Base-by-base conservation (phyloP, 306 rosid species). In the Argentina anserina region DNA sequence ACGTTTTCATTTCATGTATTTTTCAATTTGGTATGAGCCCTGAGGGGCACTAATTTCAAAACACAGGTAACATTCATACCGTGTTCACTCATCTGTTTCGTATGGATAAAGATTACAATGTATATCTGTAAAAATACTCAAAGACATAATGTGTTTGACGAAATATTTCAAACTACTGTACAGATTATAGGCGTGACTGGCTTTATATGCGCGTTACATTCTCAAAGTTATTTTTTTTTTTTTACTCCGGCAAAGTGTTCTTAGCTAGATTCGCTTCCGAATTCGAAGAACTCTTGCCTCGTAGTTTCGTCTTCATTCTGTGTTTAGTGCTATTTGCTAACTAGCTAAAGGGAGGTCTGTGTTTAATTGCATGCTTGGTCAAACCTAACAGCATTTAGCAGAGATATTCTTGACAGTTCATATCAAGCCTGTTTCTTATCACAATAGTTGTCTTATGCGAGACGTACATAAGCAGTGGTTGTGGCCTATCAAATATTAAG, bases 401-500 rank as follows among this genome's bases (percentile, higher is more conserved):
- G 31, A 60, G n/a, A 59, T 28, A 7, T 10, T 14, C 39, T 31
- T 60, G 41, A 31, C 41, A 60, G 66, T 15, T 31, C 66, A 60
- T 60, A 1, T 60, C 41, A 60, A 60, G 66, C 66, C 66, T 7
- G 41, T 60, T 41, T 33, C 9, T 18, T 9, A 3, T 42, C 36
- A 33, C 36, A 26, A 28, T 28, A 18, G 64, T 33, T 31, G 66
- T 15, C 41, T 60, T 60, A 29, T 18, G 23, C 66, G 33, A 17
- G 33, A 29, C 0, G 40, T 31, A 31, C 17, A 18, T 33, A 33
- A 33, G 66, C 41, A 13, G n/a, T n/a, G n/a, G n/a, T n/a, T n/a
- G n/a, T n/a, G n/a, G 64, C 37, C 37, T 60, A 33, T 33, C 47
- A 25, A 69, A 62, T 56, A 68, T 53, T 11, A 71, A 63, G 76